Evolutionary conservation across 345 rosid species (phyloP).

Genomic region (Bruguiera sexangula): DNA sequence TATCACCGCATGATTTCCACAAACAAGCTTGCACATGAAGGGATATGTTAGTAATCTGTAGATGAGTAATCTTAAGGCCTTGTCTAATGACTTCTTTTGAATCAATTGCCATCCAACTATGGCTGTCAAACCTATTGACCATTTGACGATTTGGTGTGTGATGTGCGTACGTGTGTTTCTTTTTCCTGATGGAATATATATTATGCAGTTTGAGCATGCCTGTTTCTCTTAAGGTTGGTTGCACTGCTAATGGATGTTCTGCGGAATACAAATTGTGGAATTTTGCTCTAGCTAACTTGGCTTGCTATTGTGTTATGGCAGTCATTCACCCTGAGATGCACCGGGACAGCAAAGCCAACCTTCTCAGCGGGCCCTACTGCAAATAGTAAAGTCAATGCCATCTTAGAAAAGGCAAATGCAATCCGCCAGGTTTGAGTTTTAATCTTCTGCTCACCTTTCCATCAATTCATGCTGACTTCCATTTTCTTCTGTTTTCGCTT

Average conservation of each 20-base stretch:
- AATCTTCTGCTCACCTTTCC: background rate
- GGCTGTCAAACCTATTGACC: too few species aligned
- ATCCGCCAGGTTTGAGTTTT: slow-evolving; percentile 68
- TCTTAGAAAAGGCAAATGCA: slow-evolving; percentile 91
- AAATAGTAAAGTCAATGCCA: slow-evolving; percentile 65
- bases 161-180: too few species aligned
- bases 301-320: slow-evolving; percentile 23
- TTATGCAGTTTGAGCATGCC: background rate
- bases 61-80: too few species aligned
- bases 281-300: background rate
- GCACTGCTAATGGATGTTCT: background rate
- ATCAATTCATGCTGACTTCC: background rate
- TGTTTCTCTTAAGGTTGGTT: background rate
- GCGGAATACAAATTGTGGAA: background rate
- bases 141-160: too few species aligned
- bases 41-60: too few species aligned
- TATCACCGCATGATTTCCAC: too few species aligned
- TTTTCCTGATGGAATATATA: background rate
- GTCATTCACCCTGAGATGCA: slow-evolving; percentile 72
- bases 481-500: background rate
- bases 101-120: too few species aligned
- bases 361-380: slow-evolving; percentile 38
- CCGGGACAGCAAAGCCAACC: slow-evolving; percentile 40
- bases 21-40: too few species aligned
- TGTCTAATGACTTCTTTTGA: too few species aligned